Evolutionary conservation across 2,329 filamentous ascomycete species (phyloP).

Genomic region (Fusarium ramigenum): DNA sequence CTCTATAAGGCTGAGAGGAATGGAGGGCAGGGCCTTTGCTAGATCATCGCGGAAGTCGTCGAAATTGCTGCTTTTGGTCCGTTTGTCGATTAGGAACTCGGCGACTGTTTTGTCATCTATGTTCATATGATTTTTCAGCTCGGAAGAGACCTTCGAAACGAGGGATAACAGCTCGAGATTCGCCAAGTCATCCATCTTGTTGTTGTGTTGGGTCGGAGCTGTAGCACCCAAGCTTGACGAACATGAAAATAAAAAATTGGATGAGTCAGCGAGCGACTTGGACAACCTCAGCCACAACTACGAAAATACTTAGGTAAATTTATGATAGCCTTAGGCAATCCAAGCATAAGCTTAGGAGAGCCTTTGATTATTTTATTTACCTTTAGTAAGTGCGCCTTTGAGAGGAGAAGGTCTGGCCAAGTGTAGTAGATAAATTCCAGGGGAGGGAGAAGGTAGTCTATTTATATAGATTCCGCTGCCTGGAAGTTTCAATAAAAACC

Average conservation of each 20-base stretch:
- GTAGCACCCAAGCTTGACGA: not conserved
- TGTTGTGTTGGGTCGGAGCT: not conserved
- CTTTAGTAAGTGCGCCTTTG: not conserved
- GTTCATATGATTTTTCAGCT: conserved; percentile 92
- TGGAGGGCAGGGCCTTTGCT: conserved; percentile 69
- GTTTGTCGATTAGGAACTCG: conserved; percentile 94
- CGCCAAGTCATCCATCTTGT: conserved; percentile 84
- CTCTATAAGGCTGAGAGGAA: conserved; percentile 86
- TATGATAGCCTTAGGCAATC: no score
- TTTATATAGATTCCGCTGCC: not conserved
- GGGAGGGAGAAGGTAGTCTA: not conserved
- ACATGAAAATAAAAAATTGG: not conserved
- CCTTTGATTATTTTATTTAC: not conserved
- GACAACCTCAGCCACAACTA: not conserved
- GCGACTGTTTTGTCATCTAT: conserved; percentile 94
- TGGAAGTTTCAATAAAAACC: not conserved
- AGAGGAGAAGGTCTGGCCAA: not conserved
- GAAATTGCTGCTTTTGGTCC: conserved; percentile 76
- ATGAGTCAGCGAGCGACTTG: not conserved
- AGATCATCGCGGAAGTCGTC: conserved; percentile 80
- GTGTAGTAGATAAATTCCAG: no score
- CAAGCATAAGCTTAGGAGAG: not conserved
- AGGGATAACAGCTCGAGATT: conserved; percentile 93
- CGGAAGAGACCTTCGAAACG: conserved; percentile 92
- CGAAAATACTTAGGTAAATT: not conserved